Conservation (phyloP, 179 eudicot species). For the Nepenthes alata region DNA sequence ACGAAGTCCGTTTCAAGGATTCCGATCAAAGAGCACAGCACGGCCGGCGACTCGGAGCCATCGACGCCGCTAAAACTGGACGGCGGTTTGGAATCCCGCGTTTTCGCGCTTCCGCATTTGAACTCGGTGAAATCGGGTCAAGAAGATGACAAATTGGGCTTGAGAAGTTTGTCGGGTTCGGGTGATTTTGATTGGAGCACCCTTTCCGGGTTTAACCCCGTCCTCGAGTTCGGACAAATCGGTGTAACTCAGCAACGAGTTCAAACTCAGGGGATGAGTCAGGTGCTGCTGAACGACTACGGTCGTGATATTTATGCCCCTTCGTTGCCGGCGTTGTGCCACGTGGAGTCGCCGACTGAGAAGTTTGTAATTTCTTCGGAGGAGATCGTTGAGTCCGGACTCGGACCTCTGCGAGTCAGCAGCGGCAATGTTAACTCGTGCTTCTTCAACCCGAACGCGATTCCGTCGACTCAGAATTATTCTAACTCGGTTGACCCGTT, state of each 20-base stretch:
- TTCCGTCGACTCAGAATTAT: slow-evolving; percentile 15
- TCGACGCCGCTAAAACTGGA: slow-evolving; percentile 55
- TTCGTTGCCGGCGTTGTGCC: slow-evolving; percentile 19
- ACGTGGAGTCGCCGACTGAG: slow-evolving; percentile 17
- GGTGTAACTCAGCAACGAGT: slow-evolving; percentile 13
- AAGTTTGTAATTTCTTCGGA: slow-evolving; percentile 7
- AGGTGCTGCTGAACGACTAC: slow-evolving; percentile 9
- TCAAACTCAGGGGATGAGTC: not conserved
- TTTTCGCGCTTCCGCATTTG: slow-evolving; percentile 27
- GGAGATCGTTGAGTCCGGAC: slow-evolving; percentile 56
- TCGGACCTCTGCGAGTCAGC: slow-evolving; percentile 13
- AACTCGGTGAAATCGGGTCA: slow-evolving; percentile 17
- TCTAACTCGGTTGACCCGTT: slow-evolving; percentile 30
- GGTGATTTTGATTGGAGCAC: slow-evolving; percentile 49
- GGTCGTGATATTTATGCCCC: slow-evolving; percentile 19
- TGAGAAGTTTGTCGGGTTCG: slow-evolving; percentile 20
- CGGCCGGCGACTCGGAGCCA: slow-evolving; percentile 26
- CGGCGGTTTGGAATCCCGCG: slow-evolving; percentile 37
- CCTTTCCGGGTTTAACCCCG: slow-evolving; percentile 27
- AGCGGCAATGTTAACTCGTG: slow-evolving; percentile 1
- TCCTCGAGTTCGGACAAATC: slow-evolving; percentile 19
- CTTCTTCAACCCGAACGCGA: slow-evolving; percentile 17
- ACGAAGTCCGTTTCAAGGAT: slow-evolving; percentile 7
- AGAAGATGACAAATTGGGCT: not conserved
- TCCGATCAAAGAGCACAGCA: slow-evolving; percentile 29